These are phyloP conservation scores for Pseudocercospora pini-densiflorae DNA, from an alignment of 2,329 filamentous ascomycete species.

Conservation along the genomic window DNA sequence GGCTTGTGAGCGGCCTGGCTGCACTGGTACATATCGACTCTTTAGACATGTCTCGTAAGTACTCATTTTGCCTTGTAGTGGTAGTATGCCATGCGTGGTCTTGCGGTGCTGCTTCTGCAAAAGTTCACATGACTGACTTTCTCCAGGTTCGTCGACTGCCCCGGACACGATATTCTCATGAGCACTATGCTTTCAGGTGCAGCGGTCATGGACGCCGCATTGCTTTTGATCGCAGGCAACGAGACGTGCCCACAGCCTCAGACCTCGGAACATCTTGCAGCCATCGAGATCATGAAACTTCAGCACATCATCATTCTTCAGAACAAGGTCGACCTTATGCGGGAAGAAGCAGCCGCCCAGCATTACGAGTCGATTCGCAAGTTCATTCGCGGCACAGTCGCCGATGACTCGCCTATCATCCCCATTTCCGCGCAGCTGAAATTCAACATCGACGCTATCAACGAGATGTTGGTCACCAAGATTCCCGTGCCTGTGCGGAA, in stretches of 20 bases:
- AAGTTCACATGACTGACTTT: constrained; percentile 17
- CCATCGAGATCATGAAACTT: constrained; percentile 99
- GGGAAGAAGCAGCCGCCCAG: constrained; percentile 88
- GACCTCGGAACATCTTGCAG: constrained; percentile 97
- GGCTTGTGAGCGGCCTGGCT: constrained; percentile 92
- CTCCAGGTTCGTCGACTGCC: constrained; percentile 87
- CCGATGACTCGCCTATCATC: constrained; percentile 92
- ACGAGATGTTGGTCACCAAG: constrained; percentile 92
- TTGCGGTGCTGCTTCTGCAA: neutral
- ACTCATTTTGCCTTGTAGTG: neutral
- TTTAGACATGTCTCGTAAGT: constrained; percentile 90
- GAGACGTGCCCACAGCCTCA: constrained; percentile 98
- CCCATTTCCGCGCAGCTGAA: constrained; percentile 98
- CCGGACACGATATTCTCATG: constrained; percentile 99
- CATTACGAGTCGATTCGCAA: constrained; percentile 98
- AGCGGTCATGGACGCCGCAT: constrained; percentile 98
- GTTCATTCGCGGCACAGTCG: constrained; percentile 97
- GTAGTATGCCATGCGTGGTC: neutral
- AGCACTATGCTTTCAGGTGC: constrained; percentile 99
- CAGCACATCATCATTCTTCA: constrained; percentile 99
- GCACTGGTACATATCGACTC: constrained; percentile 82
- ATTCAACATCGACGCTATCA: constrained; percentile 99
- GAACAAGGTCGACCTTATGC: constrained; percentile 99
- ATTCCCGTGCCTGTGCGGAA: constrained; percentile 92
- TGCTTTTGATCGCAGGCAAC: constrained; percentile 96